Base-by-base conservation (phyloP, 2,329 filamentous ascomycete species). In the Cryoendolithus antarcticus region DNA sequence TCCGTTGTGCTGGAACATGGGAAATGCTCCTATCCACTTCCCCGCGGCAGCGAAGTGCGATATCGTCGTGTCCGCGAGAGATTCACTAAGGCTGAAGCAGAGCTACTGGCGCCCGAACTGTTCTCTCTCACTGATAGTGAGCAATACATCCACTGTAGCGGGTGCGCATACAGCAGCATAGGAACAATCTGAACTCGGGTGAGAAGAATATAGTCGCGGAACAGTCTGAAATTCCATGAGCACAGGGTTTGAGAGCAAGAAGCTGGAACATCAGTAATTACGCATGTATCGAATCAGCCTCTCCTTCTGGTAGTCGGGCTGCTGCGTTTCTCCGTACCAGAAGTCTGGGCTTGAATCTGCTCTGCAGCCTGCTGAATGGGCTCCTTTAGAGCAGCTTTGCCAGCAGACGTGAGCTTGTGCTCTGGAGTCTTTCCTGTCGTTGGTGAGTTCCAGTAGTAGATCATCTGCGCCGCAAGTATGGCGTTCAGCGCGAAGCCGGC, bases 401-500 rank as follows among this genome's bases (percentile, higher is more conserved):
- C 52, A 2, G 57, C 58, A 42, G 60, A 56, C 43, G 61, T 56
- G 9, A 60, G 47, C 51, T 64, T 66, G 46, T 58, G 60, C 28
- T 54, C 50, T 41, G 46, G 48, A 7, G 48, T 60, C 41, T 57
- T 57, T 33, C 62, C 58, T 46, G 57, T 61, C 21, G 58, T 51
- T 3, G 69, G 60, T 37, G 61, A 66, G 55, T 95, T 94, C 91
- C 91, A 98, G 70, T 96, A 96, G 65, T 88, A 93, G 21, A 93
- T 58, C 82, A 98, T 91, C 68, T 98, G 91, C 30, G 72, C 64
- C 9, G 88, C 88, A 42, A 98, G 71, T 41, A 98, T 73, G 42
- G 79, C 70, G 63, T 98, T 98, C 52, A 98, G 75, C n/a, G 70
- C 65, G 60, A 95, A 95, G 21, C 86, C 91, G 6, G 86, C 85